Evolutionary conservation across 1,284 basidiomycete genomes (phyloP).

Genomic region (Blastosporella zonata): DNA sequence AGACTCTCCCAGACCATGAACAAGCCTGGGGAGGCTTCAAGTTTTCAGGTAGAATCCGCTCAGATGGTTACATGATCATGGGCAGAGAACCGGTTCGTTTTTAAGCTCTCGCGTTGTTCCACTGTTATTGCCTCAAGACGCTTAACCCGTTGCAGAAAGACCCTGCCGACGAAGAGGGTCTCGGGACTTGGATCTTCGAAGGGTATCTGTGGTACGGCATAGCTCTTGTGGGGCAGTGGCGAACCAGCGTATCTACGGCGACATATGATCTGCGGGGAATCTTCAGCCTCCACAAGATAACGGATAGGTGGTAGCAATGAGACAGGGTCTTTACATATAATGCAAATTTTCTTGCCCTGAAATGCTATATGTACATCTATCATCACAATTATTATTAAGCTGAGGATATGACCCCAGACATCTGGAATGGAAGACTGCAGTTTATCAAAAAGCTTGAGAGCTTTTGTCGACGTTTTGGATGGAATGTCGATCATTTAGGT

Average conservation of each 20-base stretch:
- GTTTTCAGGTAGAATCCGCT: slow-evolving; percentile 38
- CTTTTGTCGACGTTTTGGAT: no score
- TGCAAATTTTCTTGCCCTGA: no score
- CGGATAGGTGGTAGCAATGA: slow-evolving; percentile 10
- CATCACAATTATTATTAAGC: no score
- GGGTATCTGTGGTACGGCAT: slow-evolving; percentile 38
- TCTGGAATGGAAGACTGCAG: no score
- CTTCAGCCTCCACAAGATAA: slow-evolving; percentile 49
- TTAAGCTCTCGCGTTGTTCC: slow-evolving; percentile 10
- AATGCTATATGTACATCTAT: no score
- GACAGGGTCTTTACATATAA: no score
- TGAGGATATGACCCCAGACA: no score
- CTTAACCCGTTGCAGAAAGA: slow-evolving; percentile 28
- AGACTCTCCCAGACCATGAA: slow-evolving; percentile 45
- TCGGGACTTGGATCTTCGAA: slow-evolving; percentile 43
- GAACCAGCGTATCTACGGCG: slow-evolving; percentile 25
- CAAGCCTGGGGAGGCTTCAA: slow-evolving; percentile 46
- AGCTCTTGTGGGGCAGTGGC: slow-evolving; percentile 42
- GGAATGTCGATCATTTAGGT: no score
- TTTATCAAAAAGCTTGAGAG: no score
- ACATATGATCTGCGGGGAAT: slow-evolving; percentile 40
- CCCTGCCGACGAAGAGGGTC: slow-evolving; percentile 26
- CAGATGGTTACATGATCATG: slow-evolving; percentile 39
- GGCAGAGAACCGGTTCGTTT: slow-evolving; percentile 41
- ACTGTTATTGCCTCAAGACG: slow-evolving; percentile 5